These are phyloP conservation scores for Umbelopsis sp. DNA, from an alignment of 371 early-diverging fungal species.

Conservation along the genomic window DNA sequence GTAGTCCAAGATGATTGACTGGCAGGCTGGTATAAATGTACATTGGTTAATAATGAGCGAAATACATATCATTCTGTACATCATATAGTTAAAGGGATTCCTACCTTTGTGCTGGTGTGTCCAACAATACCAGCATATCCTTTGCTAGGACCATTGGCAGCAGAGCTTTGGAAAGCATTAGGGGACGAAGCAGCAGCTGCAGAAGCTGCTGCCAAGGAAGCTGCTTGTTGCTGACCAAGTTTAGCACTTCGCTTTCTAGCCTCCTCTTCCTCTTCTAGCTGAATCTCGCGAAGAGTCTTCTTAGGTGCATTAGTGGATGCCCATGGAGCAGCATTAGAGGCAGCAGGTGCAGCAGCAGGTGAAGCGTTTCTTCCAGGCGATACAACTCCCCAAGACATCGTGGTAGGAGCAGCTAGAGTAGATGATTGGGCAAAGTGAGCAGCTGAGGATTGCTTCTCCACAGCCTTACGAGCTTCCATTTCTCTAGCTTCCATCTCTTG, in stretches of 20 bases:
- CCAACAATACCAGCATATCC: conserved; percentile 55
- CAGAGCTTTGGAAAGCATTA: neutral
- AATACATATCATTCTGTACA: neutral
- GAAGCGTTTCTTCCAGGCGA: conserved; percentile 32
- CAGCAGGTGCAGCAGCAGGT: conserved; percentile 29
- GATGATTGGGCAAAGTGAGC: conserved; percentile 23
- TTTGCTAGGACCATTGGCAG: conserved; percentile 28
- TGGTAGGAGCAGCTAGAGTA: conserved; percentile 25
- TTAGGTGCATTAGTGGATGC: conserved; percentile 59
- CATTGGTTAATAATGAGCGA: no score
- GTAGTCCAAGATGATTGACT: conserved; percentile 46
- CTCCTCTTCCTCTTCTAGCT: conserved; percentile 76
- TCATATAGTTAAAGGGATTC: neutral
- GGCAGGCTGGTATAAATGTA: neutral
- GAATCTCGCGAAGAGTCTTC: conserved; percentile 78
- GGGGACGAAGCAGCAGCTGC: conserved; percentile 20
- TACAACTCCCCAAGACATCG: conserved; percentile 49
- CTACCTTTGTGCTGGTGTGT: conserved; percentile 30
- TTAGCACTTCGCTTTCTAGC: conserved; percentile 50
- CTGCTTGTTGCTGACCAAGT: conserved; percentile 31
- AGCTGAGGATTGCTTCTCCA: conserved; percentile 45
- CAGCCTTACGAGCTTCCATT: conserved; percentile 42
- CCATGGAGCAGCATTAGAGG: conserved; percentile 58
- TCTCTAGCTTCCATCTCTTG: conserved; percentile 69
- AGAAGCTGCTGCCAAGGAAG: conserved; percentile 26